These are phyloP conservation scores for Pleurotus eryngii DNA, from an alignment of 768 basidiomycete genomes.

Conservation along the genomic window DNA sequence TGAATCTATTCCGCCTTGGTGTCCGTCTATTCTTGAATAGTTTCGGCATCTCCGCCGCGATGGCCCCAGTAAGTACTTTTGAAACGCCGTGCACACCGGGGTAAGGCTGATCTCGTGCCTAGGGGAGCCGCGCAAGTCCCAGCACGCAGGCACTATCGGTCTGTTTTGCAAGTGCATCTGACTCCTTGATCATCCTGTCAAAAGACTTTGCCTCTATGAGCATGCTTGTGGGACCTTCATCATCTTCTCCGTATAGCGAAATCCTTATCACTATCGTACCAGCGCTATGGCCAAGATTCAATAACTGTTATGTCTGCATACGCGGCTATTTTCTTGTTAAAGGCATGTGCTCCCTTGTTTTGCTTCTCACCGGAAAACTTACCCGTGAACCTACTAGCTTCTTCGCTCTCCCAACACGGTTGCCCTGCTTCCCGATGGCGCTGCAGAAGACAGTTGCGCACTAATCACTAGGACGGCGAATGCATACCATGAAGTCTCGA, in stretches of 20 bases:
- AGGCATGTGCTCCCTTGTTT: slow-evolving; percentile 38
- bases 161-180: slow-evolving; percentile 74
- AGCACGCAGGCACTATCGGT: slow-evolving; percentile 66
- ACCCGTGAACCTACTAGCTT: slow-evolving; percentile 35
- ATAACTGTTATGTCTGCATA: slow-evolving; percentile 86
- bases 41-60: slow-evolving; percentile 69
- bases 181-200: slow-evolving; percentile 66
- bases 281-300: slow-evolving; percentile 86
- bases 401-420: slow-evolving; percentile 60
- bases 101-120: slow-evolving; percentile 4
- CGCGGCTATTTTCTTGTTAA: slow-evolving; percentile 75
- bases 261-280: slow-evolving; percentile 12
- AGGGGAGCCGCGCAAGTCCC: slow-evolving; percentile 57
- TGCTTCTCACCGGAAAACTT: neutral
- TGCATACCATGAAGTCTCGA: slow-evolving; percentile 72
- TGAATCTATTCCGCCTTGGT: slow-evolving; percentile 73
- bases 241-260: neutral
- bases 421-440: slow-evolving; percentile 56
- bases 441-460: slow-evolving; percentile 60
- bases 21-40: slow-evolving; percentile 82
- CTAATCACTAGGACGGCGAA: slow-evolving; percentile 70
- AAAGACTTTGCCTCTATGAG: slow-evolving; percentile 71
- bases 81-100: too few relatives aligned
- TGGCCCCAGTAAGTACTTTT: slow-evolving; percentile 45
- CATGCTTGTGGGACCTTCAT: slow-evolving; percentile 55